Conservation (phyloP, 495 filamentous ascomycete genomes). For the Penicillium desertorum region DNA sequence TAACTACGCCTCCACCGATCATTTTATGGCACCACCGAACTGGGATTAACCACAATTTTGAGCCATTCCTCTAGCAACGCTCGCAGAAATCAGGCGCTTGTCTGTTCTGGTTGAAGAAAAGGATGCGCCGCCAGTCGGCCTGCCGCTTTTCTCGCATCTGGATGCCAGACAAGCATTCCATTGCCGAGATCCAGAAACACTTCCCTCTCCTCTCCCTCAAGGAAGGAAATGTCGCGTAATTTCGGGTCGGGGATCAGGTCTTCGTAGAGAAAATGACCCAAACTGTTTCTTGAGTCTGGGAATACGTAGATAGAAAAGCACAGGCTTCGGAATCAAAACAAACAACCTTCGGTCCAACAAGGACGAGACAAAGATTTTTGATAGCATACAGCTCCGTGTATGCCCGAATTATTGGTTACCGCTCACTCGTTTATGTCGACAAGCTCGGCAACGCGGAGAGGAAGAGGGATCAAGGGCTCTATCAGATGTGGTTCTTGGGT, state of each 20-base stretch:
- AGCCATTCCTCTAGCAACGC: background rate
- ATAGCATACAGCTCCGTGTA: too few species aligned
- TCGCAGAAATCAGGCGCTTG: conserved; percentile 29
- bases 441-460: too few species aligned
- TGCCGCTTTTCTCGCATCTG: conserved; percentile 35
- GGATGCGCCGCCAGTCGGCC: conserved; percentile 37
- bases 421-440: too few species aligned
- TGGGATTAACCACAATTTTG: too few species aligned
- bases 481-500: too few species aligned
- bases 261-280: conserved; percentile 38
- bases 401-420: too few species aligned
- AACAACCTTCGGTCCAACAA: too few species aligned
- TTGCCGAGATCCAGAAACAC: conserved; percentile 42
- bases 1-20: background rate
- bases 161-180: conserved; percentile 44
- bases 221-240: conserved; percentile 32
- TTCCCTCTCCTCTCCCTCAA: conserved; percentile 42
- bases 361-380: too few species aligned
- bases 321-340: too few species aligned
- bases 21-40: background rate
- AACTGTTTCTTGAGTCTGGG: conserved; percentile 29
- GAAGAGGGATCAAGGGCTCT: too few species aligned
- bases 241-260: conserved; percentile 36
- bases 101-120: conserved; percentile 40
- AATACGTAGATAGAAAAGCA: too few species aligned